Evolutionary conservation across 1,284 basidiomycete species (phyloP).

Genomic region (Irpex sp.): DNA sequence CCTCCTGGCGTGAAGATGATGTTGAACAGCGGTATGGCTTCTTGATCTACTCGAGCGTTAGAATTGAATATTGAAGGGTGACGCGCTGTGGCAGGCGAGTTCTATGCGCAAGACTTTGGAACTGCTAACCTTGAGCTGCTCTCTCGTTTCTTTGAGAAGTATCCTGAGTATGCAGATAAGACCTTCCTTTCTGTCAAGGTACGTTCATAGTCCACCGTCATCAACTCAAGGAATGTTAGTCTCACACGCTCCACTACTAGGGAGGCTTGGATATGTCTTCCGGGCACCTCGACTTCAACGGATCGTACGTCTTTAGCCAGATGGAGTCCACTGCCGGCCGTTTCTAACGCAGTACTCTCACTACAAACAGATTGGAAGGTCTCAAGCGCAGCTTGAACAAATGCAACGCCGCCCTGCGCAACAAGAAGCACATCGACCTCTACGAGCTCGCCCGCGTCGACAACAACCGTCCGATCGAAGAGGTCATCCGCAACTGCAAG

Average conservation of each 20-base stretch:
- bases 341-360: not conserved
- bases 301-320: constrained; percentile 23
- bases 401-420: constrained; percentile 35
- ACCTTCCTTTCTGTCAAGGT: constrained; percentile 45
- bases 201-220: not conserved
- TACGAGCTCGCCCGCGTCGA: constrained; percentile 38
- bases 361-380: constrained; percentile 31
- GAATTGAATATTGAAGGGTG: too few species aligned
- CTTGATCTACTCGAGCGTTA: not conserved
- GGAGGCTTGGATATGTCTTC: constrained; percentile 31
- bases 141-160: constrained; percentile 41
- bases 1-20: constrained; percentile 44
- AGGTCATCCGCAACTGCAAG: constrained; percentile 25
- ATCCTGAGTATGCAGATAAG: constrained; percentile 51
- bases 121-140: constrained; percentile 40
- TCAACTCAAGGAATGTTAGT: constrained; percentile 9
- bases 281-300: constrained; percentile 17
- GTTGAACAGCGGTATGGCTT: constrained; percentile 40
- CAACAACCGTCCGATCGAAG: constrained; percentile 28
- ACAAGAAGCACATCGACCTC: constrained; percentile 41
- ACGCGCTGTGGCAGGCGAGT: constrained; percentile 29
- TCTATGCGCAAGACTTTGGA: constrained; percentile 35
- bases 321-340: not conserved
- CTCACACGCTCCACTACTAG: constrained; percentile 18
- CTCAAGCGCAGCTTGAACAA: constrained; percentile 37